Conservation (phyloP, 192 early-diverging fungal species). For the Coemansia sp. region DNA sequence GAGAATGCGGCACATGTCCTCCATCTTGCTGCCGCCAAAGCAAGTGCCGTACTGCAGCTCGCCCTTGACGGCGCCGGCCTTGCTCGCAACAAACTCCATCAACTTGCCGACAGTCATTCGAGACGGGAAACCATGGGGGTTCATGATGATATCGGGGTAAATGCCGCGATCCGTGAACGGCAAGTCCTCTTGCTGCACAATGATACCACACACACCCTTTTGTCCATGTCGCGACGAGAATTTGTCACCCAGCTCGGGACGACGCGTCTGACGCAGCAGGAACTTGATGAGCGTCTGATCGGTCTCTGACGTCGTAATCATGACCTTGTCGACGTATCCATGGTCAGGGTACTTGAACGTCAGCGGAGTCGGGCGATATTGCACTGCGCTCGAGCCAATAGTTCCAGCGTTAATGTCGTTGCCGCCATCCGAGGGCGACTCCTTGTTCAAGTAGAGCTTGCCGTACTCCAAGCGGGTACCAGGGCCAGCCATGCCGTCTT, state of each 20-base stretch:
- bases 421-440: slow-evolving; percentile 80
- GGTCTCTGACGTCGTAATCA: slow-evolving; percentile 93
- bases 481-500: slow-evolving; percentile 93
- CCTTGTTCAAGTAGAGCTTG: slow-evolving; percentile 97
- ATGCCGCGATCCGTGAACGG: slow-evolving; percentile 95
- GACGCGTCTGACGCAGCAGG: slow-evolving; percentile 90
- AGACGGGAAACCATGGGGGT: slow-evolving; percentile 99
- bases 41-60: slow-evolving; percentile 97
- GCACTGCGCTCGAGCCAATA: slow-evolving; percentile 80
- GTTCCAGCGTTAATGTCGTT: slow-evolving; percentile 83
- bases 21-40: slow-evolving; percentile 96
- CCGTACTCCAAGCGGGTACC: slow-evolving; percentile 94
- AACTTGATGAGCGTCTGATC: slow-evolving; percentile 97
- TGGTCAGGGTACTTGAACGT: slow-evolving; percentile 92
- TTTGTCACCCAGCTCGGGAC: slow-evolving; percentile 99
- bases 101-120: slow-evolving; percentile 99
- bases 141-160: slow-evolving; percentile 95
- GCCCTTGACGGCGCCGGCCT: slow-evolving; percentile 89
- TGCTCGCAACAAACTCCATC: slow-evolving; percentile 95
- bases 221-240: slow-evolving; percentile 99
- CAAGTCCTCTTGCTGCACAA: slow-evolving; percentile 98
- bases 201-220: slow-evolving; percentile 98
- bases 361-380: slow-evolving; percentile 74
- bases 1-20: slow-evolving; percentile 84
- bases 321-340: slow-evolving; percentile 96